phyloP scores from a whole-genome alignment of 2,329 filamentous ascomycete genomes.

The Leptosphaerulina australis region DNA sequence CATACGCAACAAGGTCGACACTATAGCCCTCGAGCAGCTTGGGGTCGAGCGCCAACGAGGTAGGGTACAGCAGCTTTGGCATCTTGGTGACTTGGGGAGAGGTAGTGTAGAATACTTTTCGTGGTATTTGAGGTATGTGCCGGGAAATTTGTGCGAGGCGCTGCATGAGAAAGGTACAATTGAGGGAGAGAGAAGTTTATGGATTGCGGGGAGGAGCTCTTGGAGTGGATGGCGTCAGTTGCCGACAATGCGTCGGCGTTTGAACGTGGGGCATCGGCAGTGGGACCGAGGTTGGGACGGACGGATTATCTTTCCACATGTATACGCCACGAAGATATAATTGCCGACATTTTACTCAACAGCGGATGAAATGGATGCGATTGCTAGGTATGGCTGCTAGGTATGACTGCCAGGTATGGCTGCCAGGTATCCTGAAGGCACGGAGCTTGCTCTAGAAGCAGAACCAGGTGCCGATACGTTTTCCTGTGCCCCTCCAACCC shows the following conservation, averaged over 20 bases:
- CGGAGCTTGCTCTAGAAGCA: conserved; percentile 26
- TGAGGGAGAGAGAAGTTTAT: conserved; percentile 4
- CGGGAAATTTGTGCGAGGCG: conserved; percentile 9
- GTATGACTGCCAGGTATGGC: too few relatives aligned
- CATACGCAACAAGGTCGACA: conserved; percentile 64
- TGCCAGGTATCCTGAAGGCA: too few relatives aligned
- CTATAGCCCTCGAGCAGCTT: conserved; percentile 64
- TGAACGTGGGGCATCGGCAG: conserved; percentile 13
- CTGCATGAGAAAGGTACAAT: conserved; percentile 5
- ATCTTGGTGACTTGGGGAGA: conserved; percentile 2
- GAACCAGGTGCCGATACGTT: conserved; percentile 38
- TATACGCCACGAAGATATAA: background rate
- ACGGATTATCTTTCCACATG: conserved; percentile 17
- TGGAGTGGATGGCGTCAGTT: conserved; percentile 14
- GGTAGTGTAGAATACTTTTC: conserved; percentile 13
- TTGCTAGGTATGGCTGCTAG: too few relatives aligned
- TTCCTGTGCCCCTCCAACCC: conserved; percentile 27
- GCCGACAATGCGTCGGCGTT: conserved; percentile 14
- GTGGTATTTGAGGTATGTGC: conserved; percentile 6
- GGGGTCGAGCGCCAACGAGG: conserved; percentile 64
- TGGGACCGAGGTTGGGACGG: conserved; percentile 7
- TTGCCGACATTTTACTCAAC: conserved; percentile 2
- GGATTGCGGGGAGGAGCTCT: conserved; percentile 4
- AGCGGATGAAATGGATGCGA: background rate
- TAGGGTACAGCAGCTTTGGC: conserved; percentile 69